These are phyloP conservation scores for Hygrophila difformis DNA, from an alignment of 257 asterid genomes.

Conservation along the genomic window DNA sequence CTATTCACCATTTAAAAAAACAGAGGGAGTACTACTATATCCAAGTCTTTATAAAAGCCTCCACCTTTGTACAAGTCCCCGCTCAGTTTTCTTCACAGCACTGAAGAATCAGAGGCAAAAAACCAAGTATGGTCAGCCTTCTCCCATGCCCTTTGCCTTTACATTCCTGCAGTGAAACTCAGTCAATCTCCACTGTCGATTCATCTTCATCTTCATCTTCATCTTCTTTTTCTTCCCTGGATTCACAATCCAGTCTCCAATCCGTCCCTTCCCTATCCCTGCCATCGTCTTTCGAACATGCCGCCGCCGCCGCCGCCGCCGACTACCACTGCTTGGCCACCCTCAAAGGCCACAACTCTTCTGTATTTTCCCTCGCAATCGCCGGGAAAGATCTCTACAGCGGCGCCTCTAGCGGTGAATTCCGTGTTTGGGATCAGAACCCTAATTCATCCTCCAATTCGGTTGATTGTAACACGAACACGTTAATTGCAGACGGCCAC, in stretches of 20 bases:
- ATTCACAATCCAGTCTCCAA: constrained; percentile 53
- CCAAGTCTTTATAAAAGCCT: background rate
- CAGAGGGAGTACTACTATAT: too few species aligned
- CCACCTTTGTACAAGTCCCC: too few species aligned
- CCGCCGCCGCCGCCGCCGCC: constrained; percentile 3
- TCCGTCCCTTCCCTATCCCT: constrained; percentile 55
- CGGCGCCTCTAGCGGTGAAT: constrained; percentile 55
- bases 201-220: constrained; percentile 21
- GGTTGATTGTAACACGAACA: constrained; percentile 1
- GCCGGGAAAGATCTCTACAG: constrained; percentile 51
- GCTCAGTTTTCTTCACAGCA: too few species aligned
- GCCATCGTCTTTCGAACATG: constrained; percentile 12
- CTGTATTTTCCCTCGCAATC: constrained; percentile 43
- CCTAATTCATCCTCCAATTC: background rate
- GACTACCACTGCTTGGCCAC: constrained; percentile 35
- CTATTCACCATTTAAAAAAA: too few species aligned
- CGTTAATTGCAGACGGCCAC: constrained; percentile 12
- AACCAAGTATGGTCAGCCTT: constrained; percentile 26
- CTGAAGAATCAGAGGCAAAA: background rate
- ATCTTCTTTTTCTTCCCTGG: constrained; percentile 31
- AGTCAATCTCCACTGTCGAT: constrained; percentile 6
- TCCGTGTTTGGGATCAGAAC: constrained; percentile 35
- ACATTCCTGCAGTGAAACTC: background rate
- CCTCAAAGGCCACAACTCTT: constrained; percentile 49
- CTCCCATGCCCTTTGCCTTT: constrained; percentile 32